Conservation (phyloP, 148 eudicot species). For the Pouteria glomerata region DNA sequence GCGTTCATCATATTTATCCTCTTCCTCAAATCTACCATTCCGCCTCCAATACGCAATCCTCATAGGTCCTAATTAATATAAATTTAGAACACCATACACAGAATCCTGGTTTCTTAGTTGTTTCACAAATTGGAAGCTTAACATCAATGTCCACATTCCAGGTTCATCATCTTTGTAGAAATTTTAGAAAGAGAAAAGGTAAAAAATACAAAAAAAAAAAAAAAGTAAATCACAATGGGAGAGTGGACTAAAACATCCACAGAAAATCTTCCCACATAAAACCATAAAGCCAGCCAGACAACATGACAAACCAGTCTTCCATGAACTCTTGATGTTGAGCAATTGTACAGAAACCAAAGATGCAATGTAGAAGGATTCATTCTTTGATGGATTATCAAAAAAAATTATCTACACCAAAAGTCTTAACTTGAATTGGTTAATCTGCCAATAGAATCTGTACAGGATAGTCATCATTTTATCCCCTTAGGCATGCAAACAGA, state of each 20-base stretch:
- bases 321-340: background rate
- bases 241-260: background rate
- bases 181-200: background rate
- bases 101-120: too few relatives aligned
- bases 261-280: background rate
- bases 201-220: background rate
- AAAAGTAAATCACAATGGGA: background rate
- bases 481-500: background rate
- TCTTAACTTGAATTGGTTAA: background rate
- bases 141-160: background rate
- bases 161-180: background rate
- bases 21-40: background rate
- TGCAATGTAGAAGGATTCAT: background rate
- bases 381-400: too few relatives aligned
- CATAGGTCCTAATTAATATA: background rate
- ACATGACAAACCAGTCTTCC: background rate
- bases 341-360: background rate
- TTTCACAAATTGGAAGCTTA: background rate
- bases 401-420: background rate
- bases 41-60: background rate
- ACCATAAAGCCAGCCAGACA: background rate
- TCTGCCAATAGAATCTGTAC: background rate
- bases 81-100: background rate
- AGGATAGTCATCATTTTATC: background rate
- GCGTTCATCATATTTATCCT: background rate